A percentile compares a stretch with the other conserved stretches of the same genome.
phyloP scores from a whole-genome alignment of 176 grass and related monocot species.

The Oryza nivara region DNA sequence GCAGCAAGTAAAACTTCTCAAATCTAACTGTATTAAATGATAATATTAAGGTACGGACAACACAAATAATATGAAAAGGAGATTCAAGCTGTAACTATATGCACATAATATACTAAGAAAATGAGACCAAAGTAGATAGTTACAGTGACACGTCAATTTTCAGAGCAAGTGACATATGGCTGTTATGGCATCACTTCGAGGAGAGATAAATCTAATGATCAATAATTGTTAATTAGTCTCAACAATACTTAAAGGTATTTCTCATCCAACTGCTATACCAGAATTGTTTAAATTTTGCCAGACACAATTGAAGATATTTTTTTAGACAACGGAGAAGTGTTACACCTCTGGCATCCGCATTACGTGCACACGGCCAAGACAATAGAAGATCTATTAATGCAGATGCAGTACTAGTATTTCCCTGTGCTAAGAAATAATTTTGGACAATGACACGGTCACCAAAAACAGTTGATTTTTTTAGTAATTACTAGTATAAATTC shows the following conservation, averaged over 20 bases:
- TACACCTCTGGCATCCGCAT: background rate
- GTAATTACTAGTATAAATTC: too few species aligned
- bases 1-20: background rate
- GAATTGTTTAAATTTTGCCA: constrained; percentile 16
- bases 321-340: background rate
- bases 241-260: constrained; percentile 5
- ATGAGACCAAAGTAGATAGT: background rate
- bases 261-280: background rate
- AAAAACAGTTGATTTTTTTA: too few species aligned
- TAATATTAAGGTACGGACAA: background rate
- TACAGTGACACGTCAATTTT: background rate
- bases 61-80: constrained; percentile 21
- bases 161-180: background rate
- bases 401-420: too few species aligned
- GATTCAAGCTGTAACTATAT: background rate
- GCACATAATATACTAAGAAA: background rate
- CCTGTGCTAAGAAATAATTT: too few species aligned
- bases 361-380: background rate
- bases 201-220: constrained; percentile 4
- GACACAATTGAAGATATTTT: constrained; percentile 3
- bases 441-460: too few species aligned
- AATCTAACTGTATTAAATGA: background rate
- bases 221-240: background rate
- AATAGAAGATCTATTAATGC: background rate
- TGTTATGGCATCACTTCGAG: background rate